phyloP scores from a whole-genome alignment of 352 stramenopile genomes.

The Pythium guiyangense region DNA sequence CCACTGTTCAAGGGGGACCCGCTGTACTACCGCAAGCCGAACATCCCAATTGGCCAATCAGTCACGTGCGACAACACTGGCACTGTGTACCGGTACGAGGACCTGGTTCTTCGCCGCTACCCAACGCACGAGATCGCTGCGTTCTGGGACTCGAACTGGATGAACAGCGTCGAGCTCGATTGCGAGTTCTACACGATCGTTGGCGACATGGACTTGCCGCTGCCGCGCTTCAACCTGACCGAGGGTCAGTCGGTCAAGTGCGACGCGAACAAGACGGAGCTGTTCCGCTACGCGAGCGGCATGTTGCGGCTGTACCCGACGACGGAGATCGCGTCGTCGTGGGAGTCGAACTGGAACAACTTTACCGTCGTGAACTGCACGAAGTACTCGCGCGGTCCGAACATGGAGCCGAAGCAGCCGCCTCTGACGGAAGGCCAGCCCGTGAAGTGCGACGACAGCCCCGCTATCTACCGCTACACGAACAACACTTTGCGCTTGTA shows the following conservation, averaged over 20 bases:
- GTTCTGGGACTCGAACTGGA: constrained; percentile 19
- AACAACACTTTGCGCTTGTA: constrained; percentile 11
- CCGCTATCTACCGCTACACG: constrained; percentile 8
- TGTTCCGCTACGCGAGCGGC: constrained; percentile 17
- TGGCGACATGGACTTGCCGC: not conserved
- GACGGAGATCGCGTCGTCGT: constrained; percentile 16
- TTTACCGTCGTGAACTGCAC: constrained; percentile 17
- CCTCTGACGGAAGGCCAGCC: constrained; percentile 9
- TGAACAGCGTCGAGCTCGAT: not conserved
- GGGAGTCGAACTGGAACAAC: constrained; percentile 17
- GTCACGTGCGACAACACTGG: not conserved
- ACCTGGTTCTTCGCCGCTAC: constrained; percentile 9
- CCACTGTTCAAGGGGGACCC: not conserved
- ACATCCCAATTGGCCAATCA: constrained; percentile 2
- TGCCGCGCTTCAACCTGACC: constrained; percentile 9
- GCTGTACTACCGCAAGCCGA: not conserved
- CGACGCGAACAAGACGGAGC: not conserved
- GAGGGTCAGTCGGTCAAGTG: constrained; percentile 10
- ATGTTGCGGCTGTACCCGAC: constrained; percentile 18
- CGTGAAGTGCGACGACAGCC: constrained; percentile 9
- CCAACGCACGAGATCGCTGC: constrained; percentile 10
- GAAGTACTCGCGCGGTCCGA: constrained; percentile 5
- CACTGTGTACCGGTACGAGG: not conserved
- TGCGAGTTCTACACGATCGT: not conserved
- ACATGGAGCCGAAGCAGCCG: constrained; percentile 14